Evolutionary conservation across 2,329 filamentous ascomycete species (phyloP).

Genomic region (Fusarium annulatum): DNA sequence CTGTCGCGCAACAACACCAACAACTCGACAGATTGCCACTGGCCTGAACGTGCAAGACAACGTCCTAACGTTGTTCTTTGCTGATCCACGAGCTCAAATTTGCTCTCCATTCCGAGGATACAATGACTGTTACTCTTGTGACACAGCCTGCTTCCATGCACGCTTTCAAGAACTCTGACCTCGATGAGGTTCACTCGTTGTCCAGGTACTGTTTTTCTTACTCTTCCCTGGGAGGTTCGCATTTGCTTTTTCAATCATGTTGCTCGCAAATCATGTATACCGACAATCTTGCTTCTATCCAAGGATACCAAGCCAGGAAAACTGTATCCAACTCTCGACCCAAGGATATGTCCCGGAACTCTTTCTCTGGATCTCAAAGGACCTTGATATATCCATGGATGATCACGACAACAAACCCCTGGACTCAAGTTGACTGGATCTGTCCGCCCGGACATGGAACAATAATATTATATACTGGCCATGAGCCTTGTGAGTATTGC

Average conservation of each 20-base stretch:
- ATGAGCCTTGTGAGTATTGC: slow-evolving; percentile 53
- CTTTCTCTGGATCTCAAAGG: slow-evolving; percentile 14
- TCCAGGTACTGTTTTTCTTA: slow-evolving; percentile 70
- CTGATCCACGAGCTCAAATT: slow-evolving; percentile 46
- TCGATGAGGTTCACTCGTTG: slow-evolving; percentile 70
- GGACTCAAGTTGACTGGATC: slow-evolving; percentile 39
- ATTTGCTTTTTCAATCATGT: slow-evolving; percentile 50
- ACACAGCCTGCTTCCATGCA: slow-evolving; percentile 63
- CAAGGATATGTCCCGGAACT: slow-evolving; percentile 33
- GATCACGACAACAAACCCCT: slow-evolving; percentile 5
- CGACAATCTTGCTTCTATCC: slow-evolving; percentile 38
- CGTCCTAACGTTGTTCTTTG: slow-evolving; percentile 45
- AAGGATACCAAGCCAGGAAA: slow-evolving; percentile 38
- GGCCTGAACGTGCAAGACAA: slow-evolving; percentile 44
- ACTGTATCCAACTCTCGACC: slow-evolving; percentile 8
- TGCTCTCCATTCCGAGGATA: slow-evolving; percentile 53
- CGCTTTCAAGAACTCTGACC: slow-evolving; percentile 64
- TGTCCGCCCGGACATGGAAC: slow-evolving; percentile 50
- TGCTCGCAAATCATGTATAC: slow-evolving; percentile 46
- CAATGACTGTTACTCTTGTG: slow-evolving; percentile 62
- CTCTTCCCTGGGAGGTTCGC: slow-evolving; percentile 57
- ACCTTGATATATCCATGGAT: slow-evolving; percentile 3
- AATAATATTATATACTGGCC: slow-evolving; percentile 41
- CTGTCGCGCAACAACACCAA: slow-evolving; percentile 46
- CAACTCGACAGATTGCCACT: slow-evolving; percentile 43